phyloP scores from a whole-genome alignment of 2,329 filamentous ascomycete genomes.

The Trematosphaeria pertusa region DNA sequence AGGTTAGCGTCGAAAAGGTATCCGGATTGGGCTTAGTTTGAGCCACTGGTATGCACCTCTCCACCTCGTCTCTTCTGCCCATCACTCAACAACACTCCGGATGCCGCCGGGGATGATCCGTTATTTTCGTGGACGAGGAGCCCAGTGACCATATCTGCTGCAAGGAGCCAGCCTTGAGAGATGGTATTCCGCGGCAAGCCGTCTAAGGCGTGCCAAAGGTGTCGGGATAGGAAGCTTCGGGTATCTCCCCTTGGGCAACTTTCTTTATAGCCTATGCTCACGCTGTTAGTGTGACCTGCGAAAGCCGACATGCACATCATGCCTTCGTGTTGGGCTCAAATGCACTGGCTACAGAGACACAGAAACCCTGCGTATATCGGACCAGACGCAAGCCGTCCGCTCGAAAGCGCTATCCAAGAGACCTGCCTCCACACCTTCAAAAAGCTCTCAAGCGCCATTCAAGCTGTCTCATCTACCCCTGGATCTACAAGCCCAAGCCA shows the following conservation, averaged over 20 bases:
- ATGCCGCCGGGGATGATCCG: too few species aligned
- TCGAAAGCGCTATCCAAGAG: conserved; percentile 16
- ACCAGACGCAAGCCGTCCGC: conserved; percentile 31
- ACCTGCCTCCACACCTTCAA: background rate
- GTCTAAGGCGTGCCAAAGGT: conserved; percentile 28
- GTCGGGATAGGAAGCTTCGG: conserved; percentile 23
- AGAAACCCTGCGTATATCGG: conserved; percentile 24
- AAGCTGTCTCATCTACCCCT: conserved; percentile 20
- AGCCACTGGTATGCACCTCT: too few species aligned
- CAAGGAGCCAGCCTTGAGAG: background rate
- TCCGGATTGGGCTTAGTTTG: too few species aligned
- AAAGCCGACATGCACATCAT: conserved; percentile 28
- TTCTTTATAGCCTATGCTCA: too few species aligned
- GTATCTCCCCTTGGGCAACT: too few species aligned
- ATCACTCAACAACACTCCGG: too few species aligned
- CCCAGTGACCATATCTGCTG: too few species aligned
- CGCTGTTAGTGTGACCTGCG: conserved; percentile 38
- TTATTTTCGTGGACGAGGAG: too few species aligned
- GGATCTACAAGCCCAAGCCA: conserved; percentile 24
- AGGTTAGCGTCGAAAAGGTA: too few species aligned
- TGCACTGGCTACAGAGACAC: conserved; percentile 38
- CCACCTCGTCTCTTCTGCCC: too few species aligned
- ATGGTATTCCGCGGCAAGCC: conserved; percentile 20
- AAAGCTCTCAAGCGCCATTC: background rate
- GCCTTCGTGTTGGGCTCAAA: conserved; percentile 20